Evolutionary conservation across 805 yeast species (phyloP).

Genomic region (Barnettozyma pratensis): DNA sequence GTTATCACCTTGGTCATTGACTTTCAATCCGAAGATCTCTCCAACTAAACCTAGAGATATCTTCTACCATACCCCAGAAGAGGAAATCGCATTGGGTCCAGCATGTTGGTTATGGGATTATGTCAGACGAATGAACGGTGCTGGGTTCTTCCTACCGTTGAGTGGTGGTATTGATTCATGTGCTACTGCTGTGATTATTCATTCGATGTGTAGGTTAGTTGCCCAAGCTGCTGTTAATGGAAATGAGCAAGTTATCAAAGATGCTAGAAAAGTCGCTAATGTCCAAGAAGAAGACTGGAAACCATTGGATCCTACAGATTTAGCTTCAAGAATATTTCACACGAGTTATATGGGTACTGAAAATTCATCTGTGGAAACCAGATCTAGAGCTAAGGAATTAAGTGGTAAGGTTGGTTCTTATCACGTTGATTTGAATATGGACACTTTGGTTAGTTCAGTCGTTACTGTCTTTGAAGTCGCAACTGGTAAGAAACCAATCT

Average conservation of each 20-base stretch:
- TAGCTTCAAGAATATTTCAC: constrained; percentile 74
- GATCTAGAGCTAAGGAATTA: constrained; percentile 72
- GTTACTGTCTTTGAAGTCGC: constrained; percentile 76
- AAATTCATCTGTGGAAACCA: constrained; percentile 86
- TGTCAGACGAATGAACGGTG: constrained; percentile 81
- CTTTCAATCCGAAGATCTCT: constrained; percentile 53
- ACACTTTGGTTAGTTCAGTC: constrained; percentile 69
- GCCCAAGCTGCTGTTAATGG: constrained; percentile 63
- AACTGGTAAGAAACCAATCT: constrained; percentile 85
- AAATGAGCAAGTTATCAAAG: constrained; percentile 69
- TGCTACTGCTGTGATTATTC: constrained; percentile 93
- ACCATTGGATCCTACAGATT: constrained; percentile 71
- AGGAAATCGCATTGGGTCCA: constrained; percentile 96
- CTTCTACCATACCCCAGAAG: constrained; percentile 78
- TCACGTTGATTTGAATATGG: constrained; percentile 92
- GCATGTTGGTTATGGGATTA: constrained; percentile 99
- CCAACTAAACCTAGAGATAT: constrained; percentile 53
- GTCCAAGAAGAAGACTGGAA: constrained; percentile 46
- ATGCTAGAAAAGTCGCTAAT: constrained; percentile 66
- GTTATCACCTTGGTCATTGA: constrained; percentile 52
- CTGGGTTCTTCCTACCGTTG: constrained; percentile 88
- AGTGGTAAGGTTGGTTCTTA: constrained; percentile 77
- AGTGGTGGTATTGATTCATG: constrained; percentile 98
- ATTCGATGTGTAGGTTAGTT: constrained; percentile 89
- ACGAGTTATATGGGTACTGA: constrained; percentile 95